phyloP scores from a whole-genome alignment of 2,329 filamentous ascomycete genomes.

The Diplocarpon rosae region DNA sequence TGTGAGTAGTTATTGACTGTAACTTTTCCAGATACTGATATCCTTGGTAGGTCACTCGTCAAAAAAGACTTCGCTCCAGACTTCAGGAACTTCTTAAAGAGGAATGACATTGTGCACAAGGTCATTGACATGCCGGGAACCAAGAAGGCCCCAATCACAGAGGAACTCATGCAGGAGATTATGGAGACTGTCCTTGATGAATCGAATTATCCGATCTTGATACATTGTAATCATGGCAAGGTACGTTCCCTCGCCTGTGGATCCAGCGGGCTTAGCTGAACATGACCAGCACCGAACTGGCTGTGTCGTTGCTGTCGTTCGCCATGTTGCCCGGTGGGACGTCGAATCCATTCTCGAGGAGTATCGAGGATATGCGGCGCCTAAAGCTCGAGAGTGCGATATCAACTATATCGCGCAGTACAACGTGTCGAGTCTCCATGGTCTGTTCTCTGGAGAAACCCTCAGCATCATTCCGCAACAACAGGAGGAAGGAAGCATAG shows the following conservation, averaged over 20 bases:
- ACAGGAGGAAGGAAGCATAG: background rate
- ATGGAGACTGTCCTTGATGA: constrained; percentile 61
- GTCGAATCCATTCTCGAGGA: constrained; percentile 54
- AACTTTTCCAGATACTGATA: constrained; percentile 7
- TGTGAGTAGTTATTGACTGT: constrained; percentile 40
- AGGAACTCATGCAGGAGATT: constrained; percentile 57
- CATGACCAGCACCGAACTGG: constrained; percentile 65
- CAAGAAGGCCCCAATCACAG: constrained; percentile 64
- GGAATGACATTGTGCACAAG: constrained; percentile 59
- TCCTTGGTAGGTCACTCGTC: constrained; percentile 44
- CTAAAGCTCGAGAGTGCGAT: constrained; percentile 50
- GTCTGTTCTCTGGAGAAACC: constrained; percentile 24
- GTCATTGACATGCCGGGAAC: constrained; percentile 78
- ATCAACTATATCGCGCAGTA: constrained; percentile 46
- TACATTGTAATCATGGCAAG: constrained; percentile 92
- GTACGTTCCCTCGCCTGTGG: constrained; percentile 29
- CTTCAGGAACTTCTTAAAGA: constrained; percentile 50
- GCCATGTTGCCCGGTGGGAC: constrained; percentile 61
- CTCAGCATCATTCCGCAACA: background rate
- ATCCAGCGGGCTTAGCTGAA: constrained; percentile 7
- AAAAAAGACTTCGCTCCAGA: constrained; percentile 46
- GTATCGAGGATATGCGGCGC: constrained; percentile 55
- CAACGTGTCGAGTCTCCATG: constrained; percentile 30
- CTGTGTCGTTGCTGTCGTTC: constrained; percentile 72
- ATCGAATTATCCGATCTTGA: constrained; percentile 65